phyloP scores from a whole-genome alignment of 2,329 filamentous ascomycete genomes.

The Colletotrichum kahawae region DNA sequence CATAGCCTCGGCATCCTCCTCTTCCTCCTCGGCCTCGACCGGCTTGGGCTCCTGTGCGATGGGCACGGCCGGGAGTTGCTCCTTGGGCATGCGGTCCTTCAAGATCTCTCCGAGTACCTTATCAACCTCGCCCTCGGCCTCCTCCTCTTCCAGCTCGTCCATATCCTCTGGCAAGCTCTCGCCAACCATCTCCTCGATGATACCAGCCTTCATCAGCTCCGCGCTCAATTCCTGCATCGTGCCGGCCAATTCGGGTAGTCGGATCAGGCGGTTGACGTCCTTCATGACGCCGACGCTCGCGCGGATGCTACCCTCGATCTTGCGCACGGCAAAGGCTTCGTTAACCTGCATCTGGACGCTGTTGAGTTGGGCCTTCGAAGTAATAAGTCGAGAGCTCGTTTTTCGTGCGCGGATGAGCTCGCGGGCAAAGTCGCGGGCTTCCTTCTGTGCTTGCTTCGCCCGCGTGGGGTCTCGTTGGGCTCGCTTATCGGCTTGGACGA shows the following conservation, averaged over 20 bases:
- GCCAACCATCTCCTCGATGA: slow-evolving; percentile 97
- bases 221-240: slow-evolving; percentile 89
- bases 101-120: slow-evolving; percentile 92
- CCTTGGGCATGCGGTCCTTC: slow-evolving; percentile 74
- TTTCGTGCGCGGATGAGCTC: slow-evolving; percentile 86
- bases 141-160: slow-evolving; percentile 73
- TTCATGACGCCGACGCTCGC: slow-evolving; percentile 94
- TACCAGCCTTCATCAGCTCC: slow-evolving; percentile 92
- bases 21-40: slow-evolving; percentile 61
- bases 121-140: slow-evolving; percentile 82
- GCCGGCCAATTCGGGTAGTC: slow-evolving; percentile 82
- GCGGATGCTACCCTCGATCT: slow-evolving; percentile 91
- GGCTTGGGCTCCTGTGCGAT: slow-evolving; percentile 56
- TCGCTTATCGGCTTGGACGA: slow-evolving; percentile 81
- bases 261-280: slow-evolving; percentile 87
- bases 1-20: slow-evolving; percentile 87
- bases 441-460: slow-evolving; percentile 77
- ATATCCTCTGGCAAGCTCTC: slow-evolving; percentile 82
- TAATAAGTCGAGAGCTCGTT: slow-evolving; percentile 75
- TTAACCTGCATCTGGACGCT: slow-evolving; percentile 98
- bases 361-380: slow-evolving; percentile 88
- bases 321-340: slow-evolving; percentile 92
- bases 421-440: slow-evolving; percentile 86
- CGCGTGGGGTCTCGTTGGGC: slow-evolving; percentile 81
- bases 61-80: slow-evolving; percentile 63